Conservation (phyloP, 2,329 filamentous ascomycete species). For the Aspergillus floridensis region DNA sequence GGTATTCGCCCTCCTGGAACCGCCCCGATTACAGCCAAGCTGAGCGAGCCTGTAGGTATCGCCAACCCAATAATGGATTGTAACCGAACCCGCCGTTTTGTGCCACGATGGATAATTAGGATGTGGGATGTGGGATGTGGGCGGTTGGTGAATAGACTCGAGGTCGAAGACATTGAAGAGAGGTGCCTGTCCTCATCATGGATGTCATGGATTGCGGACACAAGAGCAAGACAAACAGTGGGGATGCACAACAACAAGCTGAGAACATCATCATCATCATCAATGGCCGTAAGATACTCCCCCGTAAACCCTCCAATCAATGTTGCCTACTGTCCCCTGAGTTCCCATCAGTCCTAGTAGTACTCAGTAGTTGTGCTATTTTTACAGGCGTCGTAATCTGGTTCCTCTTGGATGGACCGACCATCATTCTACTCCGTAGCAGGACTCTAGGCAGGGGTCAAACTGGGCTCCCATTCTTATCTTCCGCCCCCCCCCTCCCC, state of each 20-base stretch:
- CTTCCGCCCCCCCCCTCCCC: constrained; percentile 7
- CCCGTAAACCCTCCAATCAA: neutral
- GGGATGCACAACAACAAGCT: no score
- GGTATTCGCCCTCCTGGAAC: neutral
- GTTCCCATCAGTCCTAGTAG: neutral
- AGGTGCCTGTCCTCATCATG: neutral
- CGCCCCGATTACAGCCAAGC: neutral
- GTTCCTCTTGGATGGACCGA: neutral
- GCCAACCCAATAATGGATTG: neutral
- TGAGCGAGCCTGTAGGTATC: neutral
- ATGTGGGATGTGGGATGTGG: neutral
- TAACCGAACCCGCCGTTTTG: neutral
- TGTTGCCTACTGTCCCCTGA: neutral
- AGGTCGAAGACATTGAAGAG: neutral
- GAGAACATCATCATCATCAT: no score
- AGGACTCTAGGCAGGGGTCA: neutral
- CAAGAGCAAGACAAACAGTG: no score
- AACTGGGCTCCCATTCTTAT: constrained; percentile 12
- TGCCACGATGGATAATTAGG: neutral
- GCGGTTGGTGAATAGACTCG: neutral
- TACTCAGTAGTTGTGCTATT: neutral
- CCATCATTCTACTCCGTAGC: neutral
- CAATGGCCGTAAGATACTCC: no score
- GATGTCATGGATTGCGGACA: no score
- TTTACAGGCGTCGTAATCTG: constrained; percentile 7